Percentiles rank a stretch among this genome's conserved stretches.
Evolutionary conservation across 2,329 filamentous ascomycete genomes (phyloP).

Genomic region (Leptodontidium sp.): DNA sequence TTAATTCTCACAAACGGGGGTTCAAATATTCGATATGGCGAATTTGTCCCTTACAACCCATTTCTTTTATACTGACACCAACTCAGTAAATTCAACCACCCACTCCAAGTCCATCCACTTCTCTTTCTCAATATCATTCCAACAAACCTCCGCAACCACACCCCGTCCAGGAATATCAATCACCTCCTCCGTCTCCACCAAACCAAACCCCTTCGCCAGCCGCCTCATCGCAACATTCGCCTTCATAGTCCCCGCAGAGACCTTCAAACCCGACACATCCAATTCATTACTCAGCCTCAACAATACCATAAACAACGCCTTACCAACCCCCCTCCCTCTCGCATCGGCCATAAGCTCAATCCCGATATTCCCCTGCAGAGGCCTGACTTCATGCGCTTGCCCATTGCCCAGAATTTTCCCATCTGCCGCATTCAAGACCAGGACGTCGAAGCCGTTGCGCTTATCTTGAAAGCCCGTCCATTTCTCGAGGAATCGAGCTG

Average conservation of each 20-base stretch:
- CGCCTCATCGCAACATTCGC: conserved; percentile 31
- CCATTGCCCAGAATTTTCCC: conserved; percentile 17
- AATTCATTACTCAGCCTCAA: conserved; percentile 33
- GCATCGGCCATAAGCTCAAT: conserved; percentile 14
- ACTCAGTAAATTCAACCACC: background rate
- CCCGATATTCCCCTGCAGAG: conserved; percentile 23
- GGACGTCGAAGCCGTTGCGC: conserved; percentile 22
- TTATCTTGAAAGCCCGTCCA: background rate
- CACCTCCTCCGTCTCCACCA: conserved; percentile 31
- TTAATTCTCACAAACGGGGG: too few species aligned
- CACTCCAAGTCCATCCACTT: conserved; percentile 5
- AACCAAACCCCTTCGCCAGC: conserved; percentile 30
- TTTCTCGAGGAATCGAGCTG: background rate
- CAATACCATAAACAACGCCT: conserved; percentile 21
- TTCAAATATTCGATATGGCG: background rate
- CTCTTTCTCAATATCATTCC: conserved; percentile 26
- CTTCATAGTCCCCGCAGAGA: conserved; percentile 32
- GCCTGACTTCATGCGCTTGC: background rate
- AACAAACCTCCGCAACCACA: conserved; percentile 33
- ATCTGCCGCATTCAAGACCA: background rate
- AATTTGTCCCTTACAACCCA: background rate
- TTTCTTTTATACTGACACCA: background rate
- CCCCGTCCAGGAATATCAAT: conserved; percentile 28
- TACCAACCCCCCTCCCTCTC: conserved; percentile 27
- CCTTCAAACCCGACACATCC: conserved; percentile 20